Evolutionary conservation across 1,139 yeast genomes (phyloP), one percentile per base, ranked within the genome.

Genomic region (Pichia sp.): DNA sequence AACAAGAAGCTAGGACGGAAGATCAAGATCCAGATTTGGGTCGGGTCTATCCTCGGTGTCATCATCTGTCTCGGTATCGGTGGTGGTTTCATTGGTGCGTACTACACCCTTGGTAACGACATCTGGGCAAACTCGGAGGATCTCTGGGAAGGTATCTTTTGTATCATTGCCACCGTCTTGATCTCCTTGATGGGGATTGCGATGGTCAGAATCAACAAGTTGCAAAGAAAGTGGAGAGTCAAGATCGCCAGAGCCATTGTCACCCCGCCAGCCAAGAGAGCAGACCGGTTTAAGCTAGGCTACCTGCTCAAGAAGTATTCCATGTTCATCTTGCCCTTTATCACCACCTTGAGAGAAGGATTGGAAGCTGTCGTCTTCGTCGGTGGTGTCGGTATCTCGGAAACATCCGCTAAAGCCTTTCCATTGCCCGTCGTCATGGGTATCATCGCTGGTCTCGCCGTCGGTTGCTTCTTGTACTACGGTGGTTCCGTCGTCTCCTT

Each of bases 111-210:
- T 47, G 90, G 89, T 54, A 80, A 82, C 41, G 95, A 92, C 75
- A 74, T 90, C 59, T 92, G 97, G 97, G 73, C 90, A 16, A 69
- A 75, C 47, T 83, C 96, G 51, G 98, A 92, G 70, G 97, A 92
- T 68, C 78, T 90, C 57, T 92, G 96, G 89, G 98, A 92, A 75
- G 97, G 97, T 68, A 78, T 86, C 40, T 83, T 92, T 66, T 85
- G 90, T 68, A 74, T 90, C 38, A 78, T 92, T 64, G 97, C 98
- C 1, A 80, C 95, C 0, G 75, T 87, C 30, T 80, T 92, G 69
- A 92, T 92, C 59, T 83, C 97, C 2, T 65, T 84, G 50, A 90
- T 92, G 97, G 97, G 98, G 52, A 74, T 92, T 63, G 95, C 96
- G 66, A 87, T 92, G 86, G 79, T 92, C 65, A 80, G 97, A 69